A percentile compares a stretch with the other conserved stretches of the same genome.
Evolutionary conservation across 805 yeast genomes (phyloP).

Genomic region (Candida glaebosa): DNA sequence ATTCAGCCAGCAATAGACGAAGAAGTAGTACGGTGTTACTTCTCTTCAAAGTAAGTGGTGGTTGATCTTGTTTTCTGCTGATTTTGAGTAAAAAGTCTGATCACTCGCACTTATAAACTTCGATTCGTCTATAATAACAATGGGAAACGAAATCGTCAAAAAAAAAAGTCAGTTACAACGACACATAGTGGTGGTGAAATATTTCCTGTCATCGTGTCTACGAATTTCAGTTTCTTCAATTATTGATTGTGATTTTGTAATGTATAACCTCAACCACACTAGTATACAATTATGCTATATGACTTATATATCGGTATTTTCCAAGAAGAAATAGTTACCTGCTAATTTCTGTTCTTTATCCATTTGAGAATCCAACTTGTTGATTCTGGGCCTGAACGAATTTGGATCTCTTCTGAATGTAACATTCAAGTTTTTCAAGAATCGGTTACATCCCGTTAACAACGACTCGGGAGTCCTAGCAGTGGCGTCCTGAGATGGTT

Average conservation of each 20-base stretch:
- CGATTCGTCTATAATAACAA: too few relatives aligned
- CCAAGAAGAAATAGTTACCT: constrained; percentile 97
- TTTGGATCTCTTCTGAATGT: constrained; percentile 99
- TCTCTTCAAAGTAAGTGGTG: too few relatives aligned
- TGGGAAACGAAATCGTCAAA: too few relatives aligned
- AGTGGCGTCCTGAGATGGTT: constrained; percentile 78
- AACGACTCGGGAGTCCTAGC: constrained; percentile 91
- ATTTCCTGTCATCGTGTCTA: too few relatives aligned
- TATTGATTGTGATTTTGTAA: neutral
- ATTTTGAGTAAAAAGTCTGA: too few relatives aligned
- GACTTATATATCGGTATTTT: constrained; percentile 44
- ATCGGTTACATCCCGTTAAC: constrained; percentile 94
- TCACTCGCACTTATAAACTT: too few relatives aligned
- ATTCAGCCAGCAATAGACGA: too few relatives aligned
- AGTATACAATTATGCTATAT: constrained; percentile 1
- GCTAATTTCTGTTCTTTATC: constrained; percentile 92
- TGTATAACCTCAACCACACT: neutral
- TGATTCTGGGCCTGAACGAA: constrained; percentile 97
- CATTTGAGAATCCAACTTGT: constrained; percentile 97
- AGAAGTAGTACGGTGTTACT: too few relatives aligned
- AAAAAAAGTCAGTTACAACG: too few relatives aligned
- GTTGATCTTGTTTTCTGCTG: too few relatives aligned
- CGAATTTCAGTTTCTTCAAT: neutral
- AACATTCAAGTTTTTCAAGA: constrained; percentile 94
- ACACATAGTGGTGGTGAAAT: too few relatives aligned